Evolutionary conservation across 2,329 filamentous ascomycete genomes (phyloP), one percentile per base, ranked within the genome.

Genomic region (Colletotrichum kahawae): DNA sequence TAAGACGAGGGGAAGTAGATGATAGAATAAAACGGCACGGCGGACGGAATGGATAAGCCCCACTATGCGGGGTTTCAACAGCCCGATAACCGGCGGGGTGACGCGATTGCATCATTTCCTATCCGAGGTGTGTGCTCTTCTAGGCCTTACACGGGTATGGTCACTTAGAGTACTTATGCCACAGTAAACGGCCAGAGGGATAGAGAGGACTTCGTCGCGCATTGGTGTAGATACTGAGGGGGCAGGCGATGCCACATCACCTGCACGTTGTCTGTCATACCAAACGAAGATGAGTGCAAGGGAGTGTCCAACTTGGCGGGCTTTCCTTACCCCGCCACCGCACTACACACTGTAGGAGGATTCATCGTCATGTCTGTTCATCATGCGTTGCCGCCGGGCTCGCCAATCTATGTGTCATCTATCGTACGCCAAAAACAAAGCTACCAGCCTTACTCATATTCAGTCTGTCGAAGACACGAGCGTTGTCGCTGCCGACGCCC

Each of bases 61-160:
- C 71, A 74, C 72, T 31, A 14, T 72, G 72, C 69, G 69, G 72
- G 72, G 72, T 72, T 68, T 59, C 63, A 67, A 75, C 57, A 34
- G 34, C 57, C 72, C 72, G 72, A 75, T 75, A 75, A 72, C 72
- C 68, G 72, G 72, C 68, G 63, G 56, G 63, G 69, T n/a, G 12
- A 29, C 43, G 18, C 27, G 63, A 72, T 75, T 72, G 72, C 69
- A 72, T 67, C 72, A 75, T 75, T 71, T 43, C 65, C 24, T 36
- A 33, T 24, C 51, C 51, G 51, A 59, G 21, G 38, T 13, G 43
- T 56, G 54, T 59, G 65, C 31, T 59, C 43, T 36, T 14, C 9
- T 18, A 51, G 43, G 21, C 13, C 4, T 21, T 21, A 7, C 24
- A 27, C 24, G 24, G 6, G n/a, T 51, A 51, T 12, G 6, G n/a